Conservation (phyloP, 805 yeast species). For the Ogataea methylovora region DNA sequence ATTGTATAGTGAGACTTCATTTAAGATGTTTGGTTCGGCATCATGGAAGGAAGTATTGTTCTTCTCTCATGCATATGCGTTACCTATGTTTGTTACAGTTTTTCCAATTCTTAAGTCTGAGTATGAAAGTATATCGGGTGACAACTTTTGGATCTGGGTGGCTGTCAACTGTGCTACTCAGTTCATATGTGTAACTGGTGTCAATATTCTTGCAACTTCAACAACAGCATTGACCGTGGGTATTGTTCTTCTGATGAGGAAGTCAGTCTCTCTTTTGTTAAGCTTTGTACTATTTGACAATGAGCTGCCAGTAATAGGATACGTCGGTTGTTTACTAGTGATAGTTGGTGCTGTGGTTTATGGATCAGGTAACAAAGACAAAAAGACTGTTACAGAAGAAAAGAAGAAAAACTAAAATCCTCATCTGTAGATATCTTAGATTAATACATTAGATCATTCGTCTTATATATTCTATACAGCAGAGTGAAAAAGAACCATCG, state of each 20-base stretch:
- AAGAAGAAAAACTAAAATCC: too few species aligned
- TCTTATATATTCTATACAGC: too few species aligned
- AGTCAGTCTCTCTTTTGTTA: slow-evolving; percentile 50
- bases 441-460: too few species aligned
- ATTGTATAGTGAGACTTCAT: slow-evolving; percentile 46
- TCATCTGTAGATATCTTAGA: too few species aligned
- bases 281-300: slow-evolving; percentile 49
- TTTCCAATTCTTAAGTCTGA: slow-evolving; percentile 15
- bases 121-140: slow-evolving; percentile 1
- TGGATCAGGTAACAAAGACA: too few species aligned
- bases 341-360: slow-evolving; percentile 50
- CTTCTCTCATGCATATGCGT: slow-evolving; percentile 47
- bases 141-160: slow-evolving; percentile 18
- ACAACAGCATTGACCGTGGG: slow-evolving; percentile 59
- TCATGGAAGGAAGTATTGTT: slow-evolving; percentile 63
- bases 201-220: slow-evolving; percentile 49
- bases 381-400: too few species aligned
- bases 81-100: slow-evolving; percentile 44
- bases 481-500: too few species aligned
- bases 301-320: slow-evolving; percentile 28
- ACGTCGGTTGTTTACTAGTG: slow-evolving; percentile 43
- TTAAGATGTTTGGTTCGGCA: slow-evolving; percentile 36
- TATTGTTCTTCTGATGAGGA: slow-evolving; percentile 52
- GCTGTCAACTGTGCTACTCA: slow-evolving; percentile 44
- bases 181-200: slow-evolving; percentile 59